Percentiles rank a stretch among this genome's conserved stretches.
Evolutionary conservation across 2,329 filamentous ascomycete species (phyloP).

Genomic region (Cladophialophora psammophila): DNA sequence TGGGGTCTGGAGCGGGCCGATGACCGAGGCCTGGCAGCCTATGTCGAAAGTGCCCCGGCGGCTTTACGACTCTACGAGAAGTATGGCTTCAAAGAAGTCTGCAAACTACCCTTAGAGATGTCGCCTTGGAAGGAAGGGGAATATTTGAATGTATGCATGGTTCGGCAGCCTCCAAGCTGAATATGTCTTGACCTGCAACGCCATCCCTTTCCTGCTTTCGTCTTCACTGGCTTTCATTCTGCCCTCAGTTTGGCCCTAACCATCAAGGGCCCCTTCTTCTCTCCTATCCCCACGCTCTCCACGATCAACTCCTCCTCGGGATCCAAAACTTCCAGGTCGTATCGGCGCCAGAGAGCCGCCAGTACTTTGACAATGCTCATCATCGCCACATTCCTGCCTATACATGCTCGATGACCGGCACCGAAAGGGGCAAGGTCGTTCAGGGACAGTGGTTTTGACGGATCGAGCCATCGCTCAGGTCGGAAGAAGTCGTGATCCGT

Average conservation of each 20-base stretch:
- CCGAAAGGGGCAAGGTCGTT: conserved; percentile 58
- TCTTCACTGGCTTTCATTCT: neutral
- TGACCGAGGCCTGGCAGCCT: conserved; percentile 29
- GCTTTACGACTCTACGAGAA: conserved; percentile 29
- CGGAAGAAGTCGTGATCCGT: conserved; percentile 45
- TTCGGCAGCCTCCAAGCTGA: conserved; percentile 21
- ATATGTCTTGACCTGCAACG: neutral
- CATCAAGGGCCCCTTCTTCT: conserved; percentile 28
- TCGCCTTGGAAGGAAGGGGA: conserved; percentile 28
- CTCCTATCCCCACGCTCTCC: conserved; percentile 27
- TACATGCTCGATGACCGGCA: conserved; percentile 56
- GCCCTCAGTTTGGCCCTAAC: conserved; percentile 20
- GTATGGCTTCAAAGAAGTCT: conserved; percentile 35
- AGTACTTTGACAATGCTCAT: conserved; percentile 30
- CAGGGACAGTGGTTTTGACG: conserved; percentile 48
- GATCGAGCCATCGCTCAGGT: conserved; percentile 58
- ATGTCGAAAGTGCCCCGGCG: conserved; percentile 32
- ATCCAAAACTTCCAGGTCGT: conserved; percentile 20
- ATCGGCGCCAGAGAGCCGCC: conserved; percentile 20
- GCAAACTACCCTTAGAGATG: conserved; percentile 27
- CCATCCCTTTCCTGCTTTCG: neutral
- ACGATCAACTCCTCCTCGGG: conserved; percentile 20
- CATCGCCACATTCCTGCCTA: conserved; percentile 58
- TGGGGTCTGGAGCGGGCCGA: conserved; percentile 37
- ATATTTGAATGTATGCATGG: conserved; percentile 35